Evolutionary conservation across 139 green algal species (phyloP), one percentile per base, ranked within the genome.

Genomic region (Trebouxia sp.): DNA sequence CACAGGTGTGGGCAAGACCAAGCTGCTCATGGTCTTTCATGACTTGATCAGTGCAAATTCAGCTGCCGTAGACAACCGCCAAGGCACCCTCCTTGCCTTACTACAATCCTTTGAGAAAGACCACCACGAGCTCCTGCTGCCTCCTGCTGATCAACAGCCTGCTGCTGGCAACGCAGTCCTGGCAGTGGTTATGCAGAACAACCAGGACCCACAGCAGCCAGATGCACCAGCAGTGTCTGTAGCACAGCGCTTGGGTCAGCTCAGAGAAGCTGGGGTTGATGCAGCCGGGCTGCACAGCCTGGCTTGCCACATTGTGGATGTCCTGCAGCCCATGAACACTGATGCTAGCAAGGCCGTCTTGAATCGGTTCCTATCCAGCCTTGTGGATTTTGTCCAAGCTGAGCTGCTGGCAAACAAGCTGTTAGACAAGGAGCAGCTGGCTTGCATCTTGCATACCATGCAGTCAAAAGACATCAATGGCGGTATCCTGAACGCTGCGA

Each of bases 1-100:
- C 8, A 70, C 58, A 42, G 58, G 58, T 10, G 58, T 70, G 32
- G 58, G 58, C 58, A 70, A 70, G 32, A 70, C 58, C 58, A 70
- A 70, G 58, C 58, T 70, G 10, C 32, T 70, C 1, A 70, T 32
- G 26, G 58, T 70, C 26, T 70, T 42, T 12, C 58, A 70, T 43
- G 58, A 70, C 10, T 32, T 70, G 3, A 14, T 70, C 58, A 42
- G 30, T 5, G 8, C 32, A 10, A 20, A 12, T 32, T 42, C 5
- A 20, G 35, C 58, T 70, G 32, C 30, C 9, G 26, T 30, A 42
- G 58, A 42, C 30, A 70, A 14, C 32, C 28, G 32, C 0, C 58
- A 70, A 12, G 35, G 15, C 11, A 32, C 30, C 42, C 58, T 70
- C 9, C 32, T 70, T n/a, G 58, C 12, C 8, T 11, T 70, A 14